A percentile compares a stretch with the other conserved stretches of the same genome.
phyloP scores from a whole-genome alignment of 306 rosid genomes.

The Mimosa bimucronata region DNA sequence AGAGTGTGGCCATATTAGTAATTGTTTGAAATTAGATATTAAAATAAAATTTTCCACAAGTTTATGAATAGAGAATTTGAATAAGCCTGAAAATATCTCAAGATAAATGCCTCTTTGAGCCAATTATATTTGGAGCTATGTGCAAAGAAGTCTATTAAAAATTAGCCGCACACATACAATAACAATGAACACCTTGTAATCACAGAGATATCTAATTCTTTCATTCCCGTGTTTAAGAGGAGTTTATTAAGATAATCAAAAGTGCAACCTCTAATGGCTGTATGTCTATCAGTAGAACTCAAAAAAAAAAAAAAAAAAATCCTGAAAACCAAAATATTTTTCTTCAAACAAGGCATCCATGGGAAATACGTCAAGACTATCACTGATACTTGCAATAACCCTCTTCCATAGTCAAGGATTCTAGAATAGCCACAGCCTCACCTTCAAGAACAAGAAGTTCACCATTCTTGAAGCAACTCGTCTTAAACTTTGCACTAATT shows the following conservation, averaged over 20 bases:
- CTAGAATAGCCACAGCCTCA: slow-evolving; percentile 76
- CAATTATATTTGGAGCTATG: slow-evolving; percentile 12
- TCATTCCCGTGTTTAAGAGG: neutral
- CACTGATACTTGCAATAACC: slow-evolving; percentile 10
- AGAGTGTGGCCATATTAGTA: neutral
- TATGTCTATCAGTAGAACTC: neutral
- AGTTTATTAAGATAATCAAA: slow-evolving; percentile 1
- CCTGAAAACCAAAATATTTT: neutral
- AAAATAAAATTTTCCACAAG: neutral
- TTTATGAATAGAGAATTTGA: neutral
- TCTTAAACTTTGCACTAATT: slow-evolving; percentile 75
- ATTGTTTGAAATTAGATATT: neutral
- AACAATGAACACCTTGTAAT: slow-evolving; percentile 17
- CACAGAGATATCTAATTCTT: neutral
- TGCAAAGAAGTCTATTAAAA: slow-evolving; percentile 21
- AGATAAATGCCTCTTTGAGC: slow-evolving; percentile 1
- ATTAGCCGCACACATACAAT: slow-evolving; percentile 1
- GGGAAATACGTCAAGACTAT: neutral
- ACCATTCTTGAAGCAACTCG: slow-evolving; percentile 71
- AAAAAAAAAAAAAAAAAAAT: no score
- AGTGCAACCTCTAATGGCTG: neutral
- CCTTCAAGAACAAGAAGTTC: slow-evolving; percentile 68
- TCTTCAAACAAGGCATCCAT: slow-evolving; percentile 10
- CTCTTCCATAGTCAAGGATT: slow-evolving; percentile 50
- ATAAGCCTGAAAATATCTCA: slow-evolving; percentile 9